These are phyloP conservation scores for Coniochaeta sp. DNA, from an alignment of 2,329 filamentous ascomycete genomes.

Conservation along the genomic window DNA sequence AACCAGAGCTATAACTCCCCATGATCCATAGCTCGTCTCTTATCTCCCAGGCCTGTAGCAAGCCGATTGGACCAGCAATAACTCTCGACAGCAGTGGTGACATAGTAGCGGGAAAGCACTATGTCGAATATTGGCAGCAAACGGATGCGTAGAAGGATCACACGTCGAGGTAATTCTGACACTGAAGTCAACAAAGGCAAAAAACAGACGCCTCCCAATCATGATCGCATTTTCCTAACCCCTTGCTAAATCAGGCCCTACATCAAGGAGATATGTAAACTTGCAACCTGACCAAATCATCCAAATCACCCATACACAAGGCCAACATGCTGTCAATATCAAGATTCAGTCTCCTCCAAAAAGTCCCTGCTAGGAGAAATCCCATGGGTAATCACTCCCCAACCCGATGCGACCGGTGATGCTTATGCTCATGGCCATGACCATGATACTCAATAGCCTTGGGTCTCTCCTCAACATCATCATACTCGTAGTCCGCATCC, in stretches of 20 bases:
- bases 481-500: slow-evolving; percentile 18
- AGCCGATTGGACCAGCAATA: neutral
- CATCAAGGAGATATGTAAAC: neutral
- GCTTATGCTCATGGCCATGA: slow-evolving; percentile 9
- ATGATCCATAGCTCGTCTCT: neutral
- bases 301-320: neutral
- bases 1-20: neutral
- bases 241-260: neutral
- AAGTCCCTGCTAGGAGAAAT: neutral
- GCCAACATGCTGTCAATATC: neutral
- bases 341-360: neutral
- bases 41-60: neutral
- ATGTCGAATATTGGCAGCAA: neutral
- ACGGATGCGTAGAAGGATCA: neutral
- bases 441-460: slow-evolving; percentile 18
- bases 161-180: neutral
- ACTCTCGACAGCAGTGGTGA: neutral
- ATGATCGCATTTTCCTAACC: neutral
- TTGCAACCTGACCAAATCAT: neutral
- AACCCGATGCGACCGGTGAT: slow-evolving; percentile 23
- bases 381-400: slow-evolving; percentile 8
- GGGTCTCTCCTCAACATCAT: slow-evolving; percentile 12
- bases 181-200: neutral
- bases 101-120: neutral
- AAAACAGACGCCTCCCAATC: neutral